phyloP scores from a whole-genome alignment of 768 basidiomycete genomes.

The Trametes cingulata region DNA sequence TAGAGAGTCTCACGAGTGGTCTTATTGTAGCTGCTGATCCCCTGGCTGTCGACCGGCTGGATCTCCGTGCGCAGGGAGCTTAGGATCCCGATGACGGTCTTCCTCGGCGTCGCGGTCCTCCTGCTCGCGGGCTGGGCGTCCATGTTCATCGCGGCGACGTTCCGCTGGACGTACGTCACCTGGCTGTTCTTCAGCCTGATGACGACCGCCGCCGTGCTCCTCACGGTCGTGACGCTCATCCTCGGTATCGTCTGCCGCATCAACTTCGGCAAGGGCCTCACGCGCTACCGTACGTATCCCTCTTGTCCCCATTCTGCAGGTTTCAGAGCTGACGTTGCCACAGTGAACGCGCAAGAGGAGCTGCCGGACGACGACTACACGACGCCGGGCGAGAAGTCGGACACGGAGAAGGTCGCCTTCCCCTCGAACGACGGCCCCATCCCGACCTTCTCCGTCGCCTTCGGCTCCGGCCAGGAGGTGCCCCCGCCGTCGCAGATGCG shows the following conservation, averaged over 20 bases:
- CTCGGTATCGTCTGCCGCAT: constrained; percentile 66
- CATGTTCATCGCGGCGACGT: constrained; percentile 72
- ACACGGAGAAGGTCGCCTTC: constrained; percentile 58
- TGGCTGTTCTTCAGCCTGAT: constrained; percentile 78
- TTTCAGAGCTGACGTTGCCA: background rate
- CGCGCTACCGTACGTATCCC: constrained; percentile 57
- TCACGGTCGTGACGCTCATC: constrained; percentile 55
- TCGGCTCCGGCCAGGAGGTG: constrained; percentile 36
- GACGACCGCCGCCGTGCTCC: constrained; percentile 54
- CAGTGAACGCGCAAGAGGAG: constrained; percentile 59
- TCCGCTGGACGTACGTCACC: constrained; percentile 73
- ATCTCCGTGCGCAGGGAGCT: constrained; percentile 70
- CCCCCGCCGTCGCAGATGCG: constrained; percentile 40
- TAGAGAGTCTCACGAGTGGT: constrained; percentile 1
- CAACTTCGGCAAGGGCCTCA: constrained; percentile 79
- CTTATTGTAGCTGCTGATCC: constrained; percentile 54
- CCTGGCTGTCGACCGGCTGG: constrained; percentile 76
- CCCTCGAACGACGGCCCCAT: constrained; percentile 52
- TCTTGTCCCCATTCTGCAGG: constrained; percentile 1
- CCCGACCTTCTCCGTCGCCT: constrained; percentile 51
- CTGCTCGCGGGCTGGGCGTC: constrained; percentile 71
- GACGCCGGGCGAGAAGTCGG: constrained; percentile 41
- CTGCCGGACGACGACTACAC: constrained; percentile 39
- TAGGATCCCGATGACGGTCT: constrained; percentile 57
- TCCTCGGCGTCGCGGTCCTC: constrained; percentile 58